Conservation (phyloP, 306 rosid genomes). For the Abrus precatorius region DNA sequence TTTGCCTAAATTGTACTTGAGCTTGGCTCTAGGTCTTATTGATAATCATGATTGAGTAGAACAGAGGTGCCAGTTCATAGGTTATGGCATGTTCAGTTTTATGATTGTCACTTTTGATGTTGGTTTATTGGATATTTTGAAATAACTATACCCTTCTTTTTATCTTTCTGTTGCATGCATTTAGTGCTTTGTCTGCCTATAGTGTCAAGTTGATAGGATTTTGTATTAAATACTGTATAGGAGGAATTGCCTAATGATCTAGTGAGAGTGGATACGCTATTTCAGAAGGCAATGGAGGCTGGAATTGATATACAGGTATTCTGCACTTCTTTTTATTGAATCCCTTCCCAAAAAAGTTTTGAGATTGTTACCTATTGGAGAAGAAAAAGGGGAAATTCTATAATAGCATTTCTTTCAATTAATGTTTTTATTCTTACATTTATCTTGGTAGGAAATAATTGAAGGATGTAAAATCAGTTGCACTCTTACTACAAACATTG, state of each 20-base stretch:
- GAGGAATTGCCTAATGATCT: constrained; percentile 89
- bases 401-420: constrained; percentile 26
- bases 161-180: constrained; percentile 21
- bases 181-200: constrained; percentile 31
- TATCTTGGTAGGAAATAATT: constrained; percentile 31
- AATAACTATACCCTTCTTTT: background rate
- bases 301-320: constrained; percentile 87
- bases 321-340: constrained; percentile 42
- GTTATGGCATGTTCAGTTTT: constrained; percentile 13
- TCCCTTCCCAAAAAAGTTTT: constrained; percentile 31
- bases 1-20: constrained; percentile 29
- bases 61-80: constrained; percentile 28
- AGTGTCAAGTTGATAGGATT: constrained; percentile 34
- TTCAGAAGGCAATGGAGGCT: constrained; percentile 75
- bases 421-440: constrained; percentile 18
- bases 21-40: constrained; percentile 28
- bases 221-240: constrained; percentile 58
- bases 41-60: constrained; percentile 31
- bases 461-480: constrained; percentile 33
- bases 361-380: constrained; percentile 32
- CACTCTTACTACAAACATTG: constrained; percentile 14
- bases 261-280: constrained; percentile 79
- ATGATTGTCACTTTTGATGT: constrained; percentile 21
- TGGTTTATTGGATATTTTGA: constrained; percentile 13
- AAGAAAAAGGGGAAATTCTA: constrained; percentile 16